These are phyloP conservation scores for Vitis vinifera DNA, from an alignment of 164 flowering plant species.

Conservation along the genomic window ASM3070453v1 NC_081812.1:22025001-22025500, in stretches of 20 bases:
- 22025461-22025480: not conserved
- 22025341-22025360: conserved; percentile 85
- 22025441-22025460: conserved; percentile 18
- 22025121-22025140: no score
- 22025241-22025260: conserved; percentile 13
- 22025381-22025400: conserved; percentile 37
- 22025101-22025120: no score
- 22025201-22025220: no score
- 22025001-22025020: no score
- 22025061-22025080: no score
- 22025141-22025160: no score
- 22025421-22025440: conserved; percentile 29
- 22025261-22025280: conserved; percentile 94
- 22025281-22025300: conserved; percentile 66
- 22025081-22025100: no score
- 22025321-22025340: conserved; percentile 72
- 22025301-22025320: conserved; percentile 76
- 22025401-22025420: conserved; percentile 67
- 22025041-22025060: no score
- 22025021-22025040: no score
- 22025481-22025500: no score
- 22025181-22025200: no score
- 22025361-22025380: conserved; percentile 26
- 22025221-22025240: not conserved
- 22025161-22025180: no score